Evolutionary conservation across 1,139 yeast genomes (phyloP).

Genomic region (Suhomyces bribrorum): DNA sequence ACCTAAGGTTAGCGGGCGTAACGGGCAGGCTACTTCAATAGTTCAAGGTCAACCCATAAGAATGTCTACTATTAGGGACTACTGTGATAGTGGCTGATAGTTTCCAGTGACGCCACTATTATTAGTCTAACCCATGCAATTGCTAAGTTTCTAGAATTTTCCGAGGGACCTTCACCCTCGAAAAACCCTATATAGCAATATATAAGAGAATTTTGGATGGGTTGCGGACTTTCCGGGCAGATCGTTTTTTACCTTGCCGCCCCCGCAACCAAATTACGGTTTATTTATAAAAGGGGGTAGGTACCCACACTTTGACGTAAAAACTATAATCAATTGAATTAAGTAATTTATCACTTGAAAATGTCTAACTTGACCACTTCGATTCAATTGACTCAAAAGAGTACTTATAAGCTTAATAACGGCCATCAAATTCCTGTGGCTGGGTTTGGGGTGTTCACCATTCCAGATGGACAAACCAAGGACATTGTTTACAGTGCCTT

Average conservation of each 20-base stretch:
- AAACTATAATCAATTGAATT: too few species aligned
- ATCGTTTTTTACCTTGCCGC: neutral
- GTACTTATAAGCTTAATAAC: constrained; percentile 36
- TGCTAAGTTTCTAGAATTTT: too few species aligned
- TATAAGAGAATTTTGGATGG: neutral
- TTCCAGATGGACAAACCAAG: constrained; percentile 27
- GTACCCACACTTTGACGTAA: too few species aligned
- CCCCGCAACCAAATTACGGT: neutral
- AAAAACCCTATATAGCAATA: too few species aligned
- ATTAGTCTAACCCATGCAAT: too few species aligned
- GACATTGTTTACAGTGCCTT: constrained; percentile 45
- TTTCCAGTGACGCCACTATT: neutral
- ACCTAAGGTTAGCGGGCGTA: too few species aligned
- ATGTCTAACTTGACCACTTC: constrained; percentile 30
- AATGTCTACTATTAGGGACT: neutral
- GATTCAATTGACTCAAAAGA: constrained; percentile 32
- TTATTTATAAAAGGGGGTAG: neutral
- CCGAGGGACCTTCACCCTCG: too few species aligned
- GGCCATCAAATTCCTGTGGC: constrained; percentile 43
- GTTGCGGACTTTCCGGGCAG: neutral
- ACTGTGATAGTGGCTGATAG: neutral
- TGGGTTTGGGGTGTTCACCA: constrained; percentile 39
- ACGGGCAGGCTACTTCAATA: too few species aligned
- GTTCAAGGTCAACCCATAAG: too few species aligned
- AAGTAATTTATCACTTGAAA: neutral